Evolutionary conservation across 192 early-diverging fungal genomes (phyloP).

Genomic region (Coemansia sp.): DNA sequence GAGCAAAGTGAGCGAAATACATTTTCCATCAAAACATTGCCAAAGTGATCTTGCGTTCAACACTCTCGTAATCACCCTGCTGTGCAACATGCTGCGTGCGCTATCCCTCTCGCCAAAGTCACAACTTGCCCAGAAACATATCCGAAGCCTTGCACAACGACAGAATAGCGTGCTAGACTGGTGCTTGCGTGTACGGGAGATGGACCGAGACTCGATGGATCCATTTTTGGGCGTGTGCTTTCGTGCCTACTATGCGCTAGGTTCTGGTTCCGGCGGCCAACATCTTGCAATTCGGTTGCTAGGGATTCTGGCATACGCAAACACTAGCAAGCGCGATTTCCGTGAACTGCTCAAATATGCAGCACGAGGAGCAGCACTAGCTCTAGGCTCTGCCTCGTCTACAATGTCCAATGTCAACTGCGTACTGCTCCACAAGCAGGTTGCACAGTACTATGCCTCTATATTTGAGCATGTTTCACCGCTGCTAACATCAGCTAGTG

Average conservation of each 20-base stretch:
- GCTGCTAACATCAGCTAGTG: neutral
- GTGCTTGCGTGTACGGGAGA: constrained; percentile 29
- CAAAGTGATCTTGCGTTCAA: constrained; percentile 32
- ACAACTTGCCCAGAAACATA: neutral
- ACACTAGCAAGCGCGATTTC: constrained; percentile 25
- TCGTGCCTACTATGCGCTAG: constrained; percentile 46
- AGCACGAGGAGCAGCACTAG: neutral
- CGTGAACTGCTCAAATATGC: constrained; percentile 46
- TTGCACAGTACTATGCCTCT: constrained; percentile 22
- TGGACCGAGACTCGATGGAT: constrained; percentile 24
- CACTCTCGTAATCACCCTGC: constrained; percentile 23
- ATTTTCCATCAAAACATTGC: constrained; percentile 27
- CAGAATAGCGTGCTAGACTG: constrained; percentile 37
- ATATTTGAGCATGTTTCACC: constrained; percentile 8
- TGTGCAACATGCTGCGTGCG: constrained; percentile 47
- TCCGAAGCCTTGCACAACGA: constrained; percentile 4
- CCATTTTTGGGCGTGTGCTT: constrained; percentile 36
- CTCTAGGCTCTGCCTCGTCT: neutral
- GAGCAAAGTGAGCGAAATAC: neutral
- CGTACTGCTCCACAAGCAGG: neutral
- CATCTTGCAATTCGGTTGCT: constrained; percentile 28
- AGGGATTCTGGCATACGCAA: constrained; percentile 28
- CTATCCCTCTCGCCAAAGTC: constrained; percentile 20
- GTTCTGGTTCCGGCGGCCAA: neutral
- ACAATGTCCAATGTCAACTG: neutral